Base-by-base conservation (phyloP, 2,329 filamentous ascomycete genomes). In the Allantophomopsis cytisporea region DNA sequence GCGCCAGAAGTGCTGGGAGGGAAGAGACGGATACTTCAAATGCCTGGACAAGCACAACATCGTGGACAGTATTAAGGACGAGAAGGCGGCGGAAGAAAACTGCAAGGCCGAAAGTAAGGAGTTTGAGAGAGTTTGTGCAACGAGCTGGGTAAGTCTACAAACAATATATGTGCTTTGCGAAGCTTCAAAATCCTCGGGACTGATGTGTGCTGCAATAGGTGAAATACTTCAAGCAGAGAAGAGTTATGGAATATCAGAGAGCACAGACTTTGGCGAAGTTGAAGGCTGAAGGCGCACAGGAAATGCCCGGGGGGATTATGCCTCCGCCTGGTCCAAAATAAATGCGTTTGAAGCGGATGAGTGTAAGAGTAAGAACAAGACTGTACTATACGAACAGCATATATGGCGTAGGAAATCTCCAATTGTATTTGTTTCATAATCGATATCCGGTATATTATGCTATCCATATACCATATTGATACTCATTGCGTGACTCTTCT, bases 201-300 rank as follows among this genome's bases (percentile, higher is more conserved):
- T 32, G 37, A 38, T 6, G 18, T 16, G 14, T 12, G 15, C 20
- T 12, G 15, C 21, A 15, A 39, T 35, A 5, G 36, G 34, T 41
- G 44, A 46, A 49, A 44, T 96, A 98, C 62, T 98, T 98, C 64
- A 95, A 96, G 68, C 88, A 95, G 62, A 83, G 87, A 64, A 73
- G 91, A 53, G 85, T 96, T 30, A 89, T 93, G 63, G 91, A 98
- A 51, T 73, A 83, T 54, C 83, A 94, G 52, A 86, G 89, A 61
- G 80, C 83, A 54, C 69, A 79, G 61, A 82, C 85, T 17, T 65
- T 94, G 47, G 80, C 82, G 51, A 75, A 76, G 55, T 73, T 94
- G 51, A 71, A 81, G 56, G 71, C 69, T 36, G 80, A 89, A 58
- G 82, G 83, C 46, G 84, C 82, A 11, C 66, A 71, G 46, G 68